Percentiles rank a stretch among this genome's conserved stretches.
These are phyloP conservation scores for Fonsecaea multimorphosa DNA, from an alignment of 2,329 filamentous ascomycete genomes.

Conservation along the genomic window DNA sequence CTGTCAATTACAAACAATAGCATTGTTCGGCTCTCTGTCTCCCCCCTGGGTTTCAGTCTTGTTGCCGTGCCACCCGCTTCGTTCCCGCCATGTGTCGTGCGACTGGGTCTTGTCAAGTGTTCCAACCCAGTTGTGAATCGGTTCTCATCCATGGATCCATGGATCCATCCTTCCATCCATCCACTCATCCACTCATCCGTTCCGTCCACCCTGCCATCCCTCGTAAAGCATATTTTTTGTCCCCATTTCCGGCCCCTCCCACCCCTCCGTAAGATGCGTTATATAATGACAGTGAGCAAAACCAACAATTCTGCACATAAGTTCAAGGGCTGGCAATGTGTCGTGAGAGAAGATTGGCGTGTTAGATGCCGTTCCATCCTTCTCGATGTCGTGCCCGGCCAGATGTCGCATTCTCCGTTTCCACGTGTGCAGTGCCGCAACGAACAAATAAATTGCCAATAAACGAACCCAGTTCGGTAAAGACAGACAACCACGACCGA, in stretches of 20 bases:
- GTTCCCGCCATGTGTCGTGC: background rate
- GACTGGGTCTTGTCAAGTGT: background rate
- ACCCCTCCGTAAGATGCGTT: background rate
- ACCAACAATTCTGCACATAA: background rate
- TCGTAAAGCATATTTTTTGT: constrained; percentile 4
- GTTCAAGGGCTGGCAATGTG: background rate
- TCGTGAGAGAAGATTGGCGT: background rate
- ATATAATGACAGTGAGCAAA: background rate
- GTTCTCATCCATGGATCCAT: too few relatives aligned
- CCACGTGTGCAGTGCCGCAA: background rate
- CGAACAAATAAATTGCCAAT: background rate
- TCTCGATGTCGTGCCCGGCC: background rate
- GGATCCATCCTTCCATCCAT: background rate
- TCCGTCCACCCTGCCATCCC: background rate
- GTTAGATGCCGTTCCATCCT: background rate
- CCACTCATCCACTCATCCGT: background rate
- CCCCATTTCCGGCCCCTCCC: background rate
- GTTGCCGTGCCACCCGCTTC: background rate
- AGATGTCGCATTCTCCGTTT: background rate
- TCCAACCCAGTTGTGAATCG: background rate
- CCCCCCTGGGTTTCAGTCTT: background rate
- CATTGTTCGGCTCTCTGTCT: background rate
- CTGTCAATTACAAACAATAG: background rate
- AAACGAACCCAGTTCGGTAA: background rate
- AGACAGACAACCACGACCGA: constrained; percentile 1